phyloP scores from a whole-genome alignment of 192 early-diverging fungal genomes.

The Backusella luteola region DNA sequence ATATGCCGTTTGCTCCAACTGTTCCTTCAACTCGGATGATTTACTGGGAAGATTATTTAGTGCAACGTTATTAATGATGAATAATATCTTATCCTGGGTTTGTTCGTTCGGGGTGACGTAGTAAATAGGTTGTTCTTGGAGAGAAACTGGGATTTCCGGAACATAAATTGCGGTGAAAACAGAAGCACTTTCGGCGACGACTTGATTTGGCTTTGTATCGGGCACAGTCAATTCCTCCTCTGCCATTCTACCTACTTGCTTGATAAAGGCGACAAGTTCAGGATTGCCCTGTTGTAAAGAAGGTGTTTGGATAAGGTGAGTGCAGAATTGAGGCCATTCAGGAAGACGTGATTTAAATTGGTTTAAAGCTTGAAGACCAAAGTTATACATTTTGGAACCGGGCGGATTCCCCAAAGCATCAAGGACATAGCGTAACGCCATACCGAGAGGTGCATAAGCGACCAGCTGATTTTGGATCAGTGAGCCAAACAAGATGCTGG shows the following conservation, averaged over 20 bases:
- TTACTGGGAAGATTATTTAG: conserved; percentile 82
- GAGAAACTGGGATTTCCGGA: conserved; percentile 5
- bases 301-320: conserved; percentile 78
- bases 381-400: conserved; percentile 82
- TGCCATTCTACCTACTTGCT: conserved; percentile 37
- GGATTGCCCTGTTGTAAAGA: conserved; percentile 77
- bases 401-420: conserved; percentile 80
- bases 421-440: conserved; percentile 87
- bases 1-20: conserved; percentile 61
- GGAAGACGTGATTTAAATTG: conserved; percentile 82
- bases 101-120: conserved; percentile 57
- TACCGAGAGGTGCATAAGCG: conserved; percentile 72
- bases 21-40: conserved; percentile 70
- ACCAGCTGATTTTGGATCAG: conserved; percentile 90
- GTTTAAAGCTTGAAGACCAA: conserved; percentile 83
- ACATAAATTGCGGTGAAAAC: conserved; percentile 26
- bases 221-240: conserved; percentile 6
- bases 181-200: neutral
- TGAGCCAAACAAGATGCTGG: conserved; percentile 86
- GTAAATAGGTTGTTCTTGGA: neutral
- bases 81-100: conserved; percentile 90
- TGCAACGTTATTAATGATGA: conserved; percentile 96
- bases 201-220: neutral
- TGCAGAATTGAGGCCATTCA: conserved; percentile 91
- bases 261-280: conserved; percentile 69